Evolutionary conservation across 768 basidiomycete genomes (phyloP).

Genomic region (Coprinellus micaceus): DNA sequence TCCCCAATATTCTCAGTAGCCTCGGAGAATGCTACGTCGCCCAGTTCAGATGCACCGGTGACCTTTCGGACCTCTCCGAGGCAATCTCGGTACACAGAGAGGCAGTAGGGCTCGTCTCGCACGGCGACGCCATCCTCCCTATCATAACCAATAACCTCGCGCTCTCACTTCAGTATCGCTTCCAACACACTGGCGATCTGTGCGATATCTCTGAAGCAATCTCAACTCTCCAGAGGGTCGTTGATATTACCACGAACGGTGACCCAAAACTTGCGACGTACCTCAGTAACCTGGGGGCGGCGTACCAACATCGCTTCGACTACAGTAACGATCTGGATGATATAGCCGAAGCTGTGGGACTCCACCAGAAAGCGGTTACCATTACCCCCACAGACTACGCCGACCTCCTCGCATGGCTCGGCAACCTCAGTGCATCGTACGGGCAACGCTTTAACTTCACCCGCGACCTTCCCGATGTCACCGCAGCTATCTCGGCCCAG

Average conservation of each 20-base stretch:
- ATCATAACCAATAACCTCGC: no score
- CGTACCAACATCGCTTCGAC: slow-evolving; percentile 11
- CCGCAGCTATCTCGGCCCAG: neutral
- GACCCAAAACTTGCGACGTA: slow-evolving; percentile 2
- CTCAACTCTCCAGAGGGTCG: neutral
- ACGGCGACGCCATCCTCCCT: no score
- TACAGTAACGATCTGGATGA: neutral
- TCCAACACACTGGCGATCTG: slow-evolving; percentile 8
- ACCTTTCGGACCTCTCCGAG: neutral
- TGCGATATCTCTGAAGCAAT: slow-evolving; percentile 15
- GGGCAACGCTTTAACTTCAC: neutral
- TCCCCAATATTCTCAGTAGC: neutral
- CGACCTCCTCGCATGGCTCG: neutral
- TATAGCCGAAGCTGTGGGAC: neutral
- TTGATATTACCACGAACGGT: slow-evolving; percentile 5
- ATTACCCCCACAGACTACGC: neutral
- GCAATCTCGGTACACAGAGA: neutral
- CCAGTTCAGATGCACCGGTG: slow-evolving; percentile 1
- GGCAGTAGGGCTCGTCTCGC: no score
- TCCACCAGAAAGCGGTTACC: neutral
- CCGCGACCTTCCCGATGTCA: neutral
- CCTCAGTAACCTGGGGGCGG: slow-evolving; percentile 11
- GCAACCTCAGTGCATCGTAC: neutral
- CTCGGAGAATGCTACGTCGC: slow-evolving; percentile 14
- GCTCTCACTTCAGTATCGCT: slow-evolving; percentile 9